Evolutionary conservation across 768 basidiomycete species (phyloP), one percentile per base, ranked within the genome.

Genomic region (Suillus weaverae): DNA sequence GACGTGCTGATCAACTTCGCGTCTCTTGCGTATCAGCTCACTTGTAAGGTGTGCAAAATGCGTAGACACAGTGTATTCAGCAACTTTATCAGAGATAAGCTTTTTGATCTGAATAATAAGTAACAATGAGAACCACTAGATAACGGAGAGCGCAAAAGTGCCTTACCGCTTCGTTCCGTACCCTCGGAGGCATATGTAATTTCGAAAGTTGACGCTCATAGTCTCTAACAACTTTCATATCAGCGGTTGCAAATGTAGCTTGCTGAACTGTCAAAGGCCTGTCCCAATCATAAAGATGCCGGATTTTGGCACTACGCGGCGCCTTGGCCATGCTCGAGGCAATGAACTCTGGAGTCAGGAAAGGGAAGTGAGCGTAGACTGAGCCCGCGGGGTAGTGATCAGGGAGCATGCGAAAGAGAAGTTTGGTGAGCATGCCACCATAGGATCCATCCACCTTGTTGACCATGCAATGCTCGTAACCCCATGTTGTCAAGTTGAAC

Each of bases 331-430:
- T 82, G 72, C 81, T 88, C 83, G 63, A 67, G 76, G 20, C 71
- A 71, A 38, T 73, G 62, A 72, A 76, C 32, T 69, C 64, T 5
- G 92, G 92, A 5, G 84, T 85, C 70, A 90, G 71, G 83, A 95
- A 90, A 11, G 94, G 92, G 83, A 95, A 95, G 71, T 90, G 88
- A 2, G 86, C 91, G 70, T 92, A 91, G 3, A 82, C 81, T 13
- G 87, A 89, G 18, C 84, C 81, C 30, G 81, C 77, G 13, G 86
- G 84, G 74, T 90, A 95, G 66, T 89, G 81, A 26, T 86, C 77
- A 0, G 92, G 92, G 36, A 95, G 79, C 22, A 85, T 86, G 56
- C 85, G 82, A 81, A 90, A 89, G 61, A 95, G 82, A 33, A 95
- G 78, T 70, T 86, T 89, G 18, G 85, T 86, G 65, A 94, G 81